Evolutionary conservation across 768 basidiomycete species (phyloP), one percentile per base, ranked within the genome.

Genomic region (Sarcodon aspratus): DNA sequence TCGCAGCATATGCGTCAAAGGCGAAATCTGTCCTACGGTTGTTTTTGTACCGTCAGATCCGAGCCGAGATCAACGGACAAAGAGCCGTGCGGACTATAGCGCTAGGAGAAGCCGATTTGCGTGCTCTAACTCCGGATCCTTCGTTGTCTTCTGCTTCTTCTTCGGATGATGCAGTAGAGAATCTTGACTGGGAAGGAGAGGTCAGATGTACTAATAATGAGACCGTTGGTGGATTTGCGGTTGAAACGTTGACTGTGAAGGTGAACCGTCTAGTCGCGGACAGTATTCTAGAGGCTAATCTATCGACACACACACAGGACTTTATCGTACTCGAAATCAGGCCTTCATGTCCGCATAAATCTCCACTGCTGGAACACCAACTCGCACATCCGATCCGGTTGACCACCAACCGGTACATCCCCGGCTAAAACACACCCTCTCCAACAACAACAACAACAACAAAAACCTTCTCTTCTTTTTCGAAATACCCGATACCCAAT

Each of bases 141-240:
- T 53, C 55, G 48, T 57, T 48, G 53, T 57, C 54, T 50, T 51
- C 54, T 32, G 50, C 52, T 12, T 33, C 49, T 52, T 49, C 10
- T 9, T 18, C 46, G 9, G 54, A 56, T 9, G 62, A 60, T 40
- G 54, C 57, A 18, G 62, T 67, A 44, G 32, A 36, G 9, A 69
- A 72, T 52, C 62, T 83, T 2, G 80, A 83, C 53, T 85, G 80
- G 73, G 77, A 76, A 52, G 82, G 81, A 10, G 70, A 74, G 48
- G 52, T 82, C 11, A 57, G 56, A 31, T 63, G 67, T 40, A 54
- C 60, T 10, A 56, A 65, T n/a, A 63, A 71, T 37, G 60, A 72
- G 38, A 61, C 59, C 0, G 64, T 66, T 38, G 72, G 74, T 27
- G 64, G 73, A 8, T 83, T 83, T 61, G 56, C 48, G 32, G 68